Conservation (phyloP, 169 alveolate genomes). For the Plasmodium billcollinsi region DNA sequence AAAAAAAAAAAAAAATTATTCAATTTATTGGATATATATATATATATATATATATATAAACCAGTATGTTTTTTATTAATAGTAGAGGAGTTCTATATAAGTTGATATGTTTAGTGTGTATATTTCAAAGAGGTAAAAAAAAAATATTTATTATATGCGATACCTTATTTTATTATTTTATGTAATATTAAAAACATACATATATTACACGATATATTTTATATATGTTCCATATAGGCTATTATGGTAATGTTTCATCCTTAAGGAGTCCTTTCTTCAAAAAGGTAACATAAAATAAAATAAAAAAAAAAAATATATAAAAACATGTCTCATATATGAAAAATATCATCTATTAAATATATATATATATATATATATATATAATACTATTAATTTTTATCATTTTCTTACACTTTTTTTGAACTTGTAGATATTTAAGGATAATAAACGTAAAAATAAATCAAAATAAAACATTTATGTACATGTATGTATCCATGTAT, state of each 20-base stretch:
- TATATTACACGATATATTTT: not conserved
- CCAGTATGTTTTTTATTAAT: constrained; percentile 27
- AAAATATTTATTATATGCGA: not conserved
- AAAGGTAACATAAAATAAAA: constrained; percentile 27
- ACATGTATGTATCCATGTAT: not conserved
- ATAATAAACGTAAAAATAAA: constrained; percentile 12
- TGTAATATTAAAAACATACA: too few species aligned
- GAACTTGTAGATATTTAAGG: constrained; percentile 28
- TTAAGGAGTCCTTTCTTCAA: constrained; percentile 42
- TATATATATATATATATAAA: too few species aligned
- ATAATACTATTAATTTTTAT: too few species aligned
- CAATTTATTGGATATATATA: too few species aligned
- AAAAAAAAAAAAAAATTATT: too few species aligned
- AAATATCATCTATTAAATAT: too few species aligned
- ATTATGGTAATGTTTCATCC: constrained; percentile 16
- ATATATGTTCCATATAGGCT: constrained; percentile 14
- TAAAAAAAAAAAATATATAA: not conserved
- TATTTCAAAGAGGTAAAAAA: constrained; percentile 32
- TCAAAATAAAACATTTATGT: not conserved
- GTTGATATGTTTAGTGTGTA: constrained; percentile 25
- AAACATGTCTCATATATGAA: too few species aligned
- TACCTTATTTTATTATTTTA: too few species aligned
- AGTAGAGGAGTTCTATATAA: constrained; percentile 11
- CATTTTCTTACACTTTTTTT: not conserved
- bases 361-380: too few species aligned